phyloP scores from a whole-genome alignment of 2,329 filamentous ascomycete genomes.

The Aspergillus aculeatus region DNA sequence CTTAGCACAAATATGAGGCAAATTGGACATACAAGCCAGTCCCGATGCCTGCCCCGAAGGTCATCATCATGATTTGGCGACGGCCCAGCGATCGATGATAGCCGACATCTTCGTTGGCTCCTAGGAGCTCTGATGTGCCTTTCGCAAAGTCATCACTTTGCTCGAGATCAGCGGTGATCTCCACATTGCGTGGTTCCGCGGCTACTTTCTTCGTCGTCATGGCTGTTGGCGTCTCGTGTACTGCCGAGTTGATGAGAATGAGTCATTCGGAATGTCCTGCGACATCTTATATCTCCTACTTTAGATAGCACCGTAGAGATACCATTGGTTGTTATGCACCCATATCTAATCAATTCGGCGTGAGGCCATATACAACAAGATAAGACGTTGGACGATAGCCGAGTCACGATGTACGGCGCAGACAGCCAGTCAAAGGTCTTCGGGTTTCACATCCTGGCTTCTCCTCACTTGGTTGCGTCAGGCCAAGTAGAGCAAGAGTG shows the following conservation, averaged over 20 bases:
- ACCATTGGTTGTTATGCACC: not conserved
- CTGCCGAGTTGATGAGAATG: not conserved
- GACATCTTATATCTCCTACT: not conserved
- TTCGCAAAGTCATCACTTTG: slow-evolving; percentile 1
- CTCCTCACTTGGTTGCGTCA: not conserved
- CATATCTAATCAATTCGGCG: not conserved
- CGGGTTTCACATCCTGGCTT: not conserved
- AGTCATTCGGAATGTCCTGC: not conserved
- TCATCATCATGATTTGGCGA: slow-evolving; percentile 42
- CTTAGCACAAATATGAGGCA: not conserved
- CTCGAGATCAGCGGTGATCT: not conserved
- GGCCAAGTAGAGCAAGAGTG: slow-evolving; percentile 3
- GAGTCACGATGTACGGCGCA: not conserved
- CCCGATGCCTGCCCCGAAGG: slow-evolving; percentile 38
- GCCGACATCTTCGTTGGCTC: slow-evolving; percentile 21
- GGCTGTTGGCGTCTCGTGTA: not conserved
- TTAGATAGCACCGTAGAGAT: not conserved
- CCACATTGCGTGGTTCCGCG: not conserved
- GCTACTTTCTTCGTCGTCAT: not conserved
- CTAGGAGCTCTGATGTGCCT: slow-evolving; percentile 4
- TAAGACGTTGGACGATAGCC: not conserved
- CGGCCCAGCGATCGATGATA: slow-evolving; percentile 32
- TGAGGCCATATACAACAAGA: not conserved
- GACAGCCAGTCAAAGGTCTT: not conserved
- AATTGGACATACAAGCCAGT: slow-evolving; percentile 24